A percentile compares a stretch with the other conserved stretches of the same genome.
phyloP scores from a whole-genome alignment of 345 rosid genomes.

The Salix viminalis region DNA sequence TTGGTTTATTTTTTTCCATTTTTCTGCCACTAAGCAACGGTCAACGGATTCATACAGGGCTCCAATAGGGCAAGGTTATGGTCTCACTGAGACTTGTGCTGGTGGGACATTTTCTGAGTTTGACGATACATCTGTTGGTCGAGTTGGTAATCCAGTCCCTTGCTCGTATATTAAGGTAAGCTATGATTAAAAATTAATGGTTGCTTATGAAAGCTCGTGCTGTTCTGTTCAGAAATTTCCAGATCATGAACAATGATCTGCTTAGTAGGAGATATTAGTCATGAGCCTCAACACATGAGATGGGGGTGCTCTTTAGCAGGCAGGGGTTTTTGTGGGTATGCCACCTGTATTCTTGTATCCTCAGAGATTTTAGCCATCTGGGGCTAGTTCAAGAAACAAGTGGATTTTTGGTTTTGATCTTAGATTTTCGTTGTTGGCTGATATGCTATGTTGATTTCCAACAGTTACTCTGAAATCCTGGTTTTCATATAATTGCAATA shows the following conservation, averaged over 20 bases:
- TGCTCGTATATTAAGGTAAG: constrained; percentile 87
- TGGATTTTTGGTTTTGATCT: not conserved
- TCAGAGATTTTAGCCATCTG: not conserved
- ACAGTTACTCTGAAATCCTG: not conserved
- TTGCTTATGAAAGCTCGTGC: not conserved
- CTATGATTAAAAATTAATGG: not conserved
- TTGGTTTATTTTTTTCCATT: not conserved
- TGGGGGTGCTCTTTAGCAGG: not conserved
- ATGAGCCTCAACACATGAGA: not conserved
- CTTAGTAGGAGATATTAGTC: not conserved
- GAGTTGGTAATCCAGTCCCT: constrained; percentile 97
- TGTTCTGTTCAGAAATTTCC: constrained; percentile 1
- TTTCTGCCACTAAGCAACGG: constrained; percentile 4
- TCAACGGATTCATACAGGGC: constrained; percentile 49
- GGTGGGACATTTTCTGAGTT: constrained; percentile 97
- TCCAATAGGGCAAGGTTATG: constrained; percentile 99
- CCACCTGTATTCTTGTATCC: not conserved
- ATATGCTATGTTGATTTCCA: not conserved
- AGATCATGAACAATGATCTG: not conserved
- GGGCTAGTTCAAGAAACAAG: not conserved
- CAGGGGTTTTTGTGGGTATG: not conserved
- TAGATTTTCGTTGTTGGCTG: not conserved
- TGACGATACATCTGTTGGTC: constrained; percentile 92
- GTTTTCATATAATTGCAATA: not conserved
- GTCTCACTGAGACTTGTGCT: constrained; percentile 97